Evolutionary conservation across 495 filamentous ascomycete genomes (phyloP).

Genomic region (Hypoxylon fragiforme): DNA sequence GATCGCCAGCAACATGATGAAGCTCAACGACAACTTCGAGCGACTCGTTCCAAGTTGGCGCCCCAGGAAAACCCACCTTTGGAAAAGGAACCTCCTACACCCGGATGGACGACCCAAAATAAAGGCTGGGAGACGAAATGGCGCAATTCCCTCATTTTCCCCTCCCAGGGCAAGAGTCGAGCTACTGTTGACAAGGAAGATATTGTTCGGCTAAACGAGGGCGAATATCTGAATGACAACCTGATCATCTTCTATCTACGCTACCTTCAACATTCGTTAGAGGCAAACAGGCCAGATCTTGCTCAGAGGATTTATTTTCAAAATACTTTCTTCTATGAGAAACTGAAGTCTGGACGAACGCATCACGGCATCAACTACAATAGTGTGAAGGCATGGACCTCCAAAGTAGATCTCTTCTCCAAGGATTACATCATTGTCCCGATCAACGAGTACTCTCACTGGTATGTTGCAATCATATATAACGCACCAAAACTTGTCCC

Average conservation of each 20-base stretch:
- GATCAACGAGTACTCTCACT: constrained; percentile 84
- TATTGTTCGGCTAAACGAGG: constrained; percentile 76
- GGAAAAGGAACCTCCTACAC: constrained; percentile 11
- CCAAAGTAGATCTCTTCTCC: constrained; percentile 79
- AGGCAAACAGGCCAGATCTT: constrained; percentile 56
- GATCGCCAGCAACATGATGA: not conserved
- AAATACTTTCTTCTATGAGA: constrained; percentile 89
- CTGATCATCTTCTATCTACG: constrained; percentile 84
- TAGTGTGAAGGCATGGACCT: constrained; percentile 85
- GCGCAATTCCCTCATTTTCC: constrained; percentile 69
- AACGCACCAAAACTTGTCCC: constrained; percentile 67
- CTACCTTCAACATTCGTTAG: constrained; percentile 68
- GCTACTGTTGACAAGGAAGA: constrained; percentile 79
- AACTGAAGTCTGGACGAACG: constrained; percentile 61
- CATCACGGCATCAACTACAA: constrained; percentile 70
- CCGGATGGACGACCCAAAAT: constrained; percentile 50
- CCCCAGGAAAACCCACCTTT: constrained; percentile 5
- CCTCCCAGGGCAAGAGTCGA: constrained; percentile 66
- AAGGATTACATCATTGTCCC: constrained; percentile 91
- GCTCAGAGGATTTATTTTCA: constrained; percentile 77
- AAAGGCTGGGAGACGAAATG: constrained; percentile 48
- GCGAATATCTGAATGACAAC: constrained; percentile 91
- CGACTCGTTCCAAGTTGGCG: constrained; percentile 23
- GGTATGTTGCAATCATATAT: constrained; percentile 96
- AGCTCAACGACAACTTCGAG: constrained; percentile 7